Evolutionary conservation across 768 basidiomycete species (phyloP).

Genomic region (Russula foetens): DNA sequence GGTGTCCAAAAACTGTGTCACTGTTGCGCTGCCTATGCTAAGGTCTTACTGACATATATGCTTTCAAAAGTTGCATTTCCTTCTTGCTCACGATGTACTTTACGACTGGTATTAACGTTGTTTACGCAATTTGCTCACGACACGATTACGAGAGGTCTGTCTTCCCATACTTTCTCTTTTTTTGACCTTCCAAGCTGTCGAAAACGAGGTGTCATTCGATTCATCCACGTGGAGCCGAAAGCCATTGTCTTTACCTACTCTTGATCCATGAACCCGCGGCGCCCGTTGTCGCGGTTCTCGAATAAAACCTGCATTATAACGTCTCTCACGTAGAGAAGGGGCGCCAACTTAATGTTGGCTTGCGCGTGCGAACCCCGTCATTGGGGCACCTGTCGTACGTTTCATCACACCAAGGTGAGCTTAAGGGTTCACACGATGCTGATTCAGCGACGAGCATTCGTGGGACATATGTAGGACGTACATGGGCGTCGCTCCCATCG

Average conservation of each 20-base stretch:
- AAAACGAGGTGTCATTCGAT: not conserved
- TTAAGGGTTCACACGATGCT: not conserved
- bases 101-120: slow-evolving; percentile 9
- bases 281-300: not conserved
- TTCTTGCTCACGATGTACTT: slow-evolving; percentile 16
- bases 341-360: not conserved
- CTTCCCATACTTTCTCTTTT: not conserved
- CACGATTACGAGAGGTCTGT: not conserved
- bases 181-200: not conserved
- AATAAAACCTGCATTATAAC: not conserved
- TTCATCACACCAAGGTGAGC: slow-evolving; percentile 17
- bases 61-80: not conserved
- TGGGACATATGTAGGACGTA: slow-evolving; percentile 2
- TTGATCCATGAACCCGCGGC: not conserved
- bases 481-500: slow-evolving; percentile 20
- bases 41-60: not conserved
- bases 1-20: too few relatives aligned
- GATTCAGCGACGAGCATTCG: not conserved
- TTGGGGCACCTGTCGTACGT: slow-evolving; percentile 9
- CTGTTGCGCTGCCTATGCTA: not conserved
- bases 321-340: not conserved
- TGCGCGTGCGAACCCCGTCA: slow-evolving; percentile 10
- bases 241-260: not conserved
- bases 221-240: not conserved
- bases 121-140: slow-evolving; percentile 8